A percentile compares a stretch with the other conserved stretches of the same genome.
phyloP scores from a whole-genome alignment of 2,329 filamentous ascomycete genomes.

The Talaromyces sp. region DNA sequence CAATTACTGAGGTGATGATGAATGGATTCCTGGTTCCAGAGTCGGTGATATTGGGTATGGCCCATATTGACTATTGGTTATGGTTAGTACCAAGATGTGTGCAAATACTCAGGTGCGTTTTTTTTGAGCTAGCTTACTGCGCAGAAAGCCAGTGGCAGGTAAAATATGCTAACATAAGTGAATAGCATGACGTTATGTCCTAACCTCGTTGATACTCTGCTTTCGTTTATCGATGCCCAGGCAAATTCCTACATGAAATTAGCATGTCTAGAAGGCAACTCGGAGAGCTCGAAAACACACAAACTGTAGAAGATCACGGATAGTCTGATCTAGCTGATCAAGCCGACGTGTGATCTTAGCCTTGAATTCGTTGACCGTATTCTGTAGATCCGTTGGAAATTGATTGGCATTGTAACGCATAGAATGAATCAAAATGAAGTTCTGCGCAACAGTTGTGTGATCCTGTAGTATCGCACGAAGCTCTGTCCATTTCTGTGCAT shows the following conservation, averaged over 20 bases:
- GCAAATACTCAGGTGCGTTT: too few relatives aligned
- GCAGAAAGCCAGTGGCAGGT: neutral
- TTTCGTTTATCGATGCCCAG: neutral
- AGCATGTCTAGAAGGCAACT: neutral
- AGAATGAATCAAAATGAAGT: neutral
- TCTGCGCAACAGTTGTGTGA: neutral
- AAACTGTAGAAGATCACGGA: constrained; percentile 7
- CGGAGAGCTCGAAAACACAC: neutral
- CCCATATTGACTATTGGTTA: neutral
- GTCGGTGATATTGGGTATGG: neutral
- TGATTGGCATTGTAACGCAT: neutral
- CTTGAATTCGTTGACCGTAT: neutral
- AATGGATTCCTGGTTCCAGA: neutral
- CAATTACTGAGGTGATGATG: neutral
- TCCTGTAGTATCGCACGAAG: constrained; percentile 1
- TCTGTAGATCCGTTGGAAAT: neutral
- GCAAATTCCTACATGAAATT: neutral
- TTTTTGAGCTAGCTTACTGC: neutral
- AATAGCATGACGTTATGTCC: neutral
- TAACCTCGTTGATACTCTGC: neutral
- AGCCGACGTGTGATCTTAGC: neutral
- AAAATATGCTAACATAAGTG: neutral
- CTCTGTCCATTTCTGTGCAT: constrained; percentile 8
- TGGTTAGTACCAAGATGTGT: too few relatives aligned
- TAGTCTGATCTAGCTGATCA: constrained; percentile 3